Percentiles rank a stretch among this genome's conserved stretches.
Conservation (phyloP, 108 stramenopile genomes). For the Conticribra weissflogii region DNA sequence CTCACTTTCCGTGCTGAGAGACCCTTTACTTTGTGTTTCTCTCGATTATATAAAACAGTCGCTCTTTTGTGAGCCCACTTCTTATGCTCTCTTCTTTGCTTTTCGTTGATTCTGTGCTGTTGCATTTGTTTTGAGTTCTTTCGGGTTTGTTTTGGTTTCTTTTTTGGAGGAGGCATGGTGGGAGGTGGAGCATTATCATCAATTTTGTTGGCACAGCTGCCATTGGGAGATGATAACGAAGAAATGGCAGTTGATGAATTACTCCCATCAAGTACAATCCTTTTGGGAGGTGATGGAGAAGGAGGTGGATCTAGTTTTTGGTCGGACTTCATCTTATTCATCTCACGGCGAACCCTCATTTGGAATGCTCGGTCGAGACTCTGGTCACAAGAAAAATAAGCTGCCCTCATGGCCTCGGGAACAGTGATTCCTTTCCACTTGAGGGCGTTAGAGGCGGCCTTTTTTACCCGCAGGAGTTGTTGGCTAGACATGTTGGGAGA, state of each 20-base stretch:
- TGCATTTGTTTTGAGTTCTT: no score
- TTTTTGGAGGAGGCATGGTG: no score
- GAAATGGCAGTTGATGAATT: no score
- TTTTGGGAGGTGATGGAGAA: no score
- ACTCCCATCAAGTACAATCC: no score
- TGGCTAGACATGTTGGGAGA: not conserved
- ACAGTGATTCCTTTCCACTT: not conserved
- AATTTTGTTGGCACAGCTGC: no score
- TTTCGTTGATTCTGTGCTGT: not conserved
- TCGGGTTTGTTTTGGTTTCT: no score
- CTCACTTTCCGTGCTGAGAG: not conserved
- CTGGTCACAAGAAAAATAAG: not conserved
- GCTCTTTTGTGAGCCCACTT: not conserved
- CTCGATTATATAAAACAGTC: not conserved
- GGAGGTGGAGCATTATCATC: no score
- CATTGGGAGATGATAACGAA: no score
- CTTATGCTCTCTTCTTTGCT: not conserved
- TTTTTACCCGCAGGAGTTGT: not conserved
- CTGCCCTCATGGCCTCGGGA: not conserved
- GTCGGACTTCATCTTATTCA: not conserved
- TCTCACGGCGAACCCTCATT: not conserved
- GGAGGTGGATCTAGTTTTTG: no score
- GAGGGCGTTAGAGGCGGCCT: not conserved
- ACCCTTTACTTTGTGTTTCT: not conserved
- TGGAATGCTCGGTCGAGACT: not conserved